A percentile compares a stretch with the other conserved stretches of the same genome.
Conservation (phyloP, 495 filamentous ascomycete species). For the Penicillium ochrochloron region DNA sequence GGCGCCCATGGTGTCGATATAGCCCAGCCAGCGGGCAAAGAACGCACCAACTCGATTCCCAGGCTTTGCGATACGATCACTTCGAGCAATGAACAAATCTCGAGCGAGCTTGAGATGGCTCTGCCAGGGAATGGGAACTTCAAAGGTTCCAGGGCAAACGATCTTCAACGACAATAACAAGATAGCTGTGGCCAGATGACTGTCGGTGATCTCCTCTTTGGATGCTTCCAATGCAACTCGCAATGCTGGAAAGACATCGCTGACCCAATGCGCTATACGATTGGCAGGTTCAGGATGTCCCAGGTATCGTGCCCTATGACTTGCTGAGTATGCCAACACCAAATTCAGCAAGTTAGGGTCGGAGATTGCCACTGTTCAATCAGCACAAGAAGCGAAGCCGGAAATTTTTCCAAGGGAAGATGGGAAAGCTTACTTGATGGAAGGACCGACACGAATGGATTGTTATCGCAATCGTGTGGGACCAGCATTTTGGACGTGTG, state of each 20-base stretch:
- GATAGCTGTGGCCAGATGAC: conserved; percentile 80
- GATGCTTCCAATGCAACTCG: conserved; percentile 64
- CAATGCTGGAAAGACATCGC: conserved; percentile 77
- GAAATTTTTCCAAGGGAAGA: not conserved
- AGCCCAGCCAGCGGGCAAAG: conserved; percentile 84
- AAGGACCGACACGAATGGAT: conserved; percentile 73
- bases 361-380: conserved; percentile 62
- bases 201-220: conserved; percentile 67
- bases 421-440: conserved; percentile 61
- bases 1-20: conserved; percentile 79
- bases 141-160: conserved; percentile 80
- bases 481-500: conserved; percentile 77
- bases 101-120: conserved; percentile 77
- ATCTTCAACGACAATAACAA: conserved; percentile 88
- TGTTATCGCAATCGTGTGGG: conserved; percentile 74
- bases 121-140: conserved; percentile 75
- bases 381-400: conserved; percentile 11
- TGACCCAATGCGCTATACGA: conserved; percentile 78
- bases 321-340: conserved; percentile 80
- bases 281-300: conserved; percentile 74
- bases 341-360: conserved; percentile 75
- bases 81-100: conserved; percentile 72
- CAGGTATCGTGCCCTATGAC: conserved; percentile 78
- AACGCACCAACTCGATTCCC: conserved; percentile 75
- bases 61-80: conserved; percentile 53